These are phyloP conservation scores for Nephelium lappaceum DNA, from an alignment of 345 rosid genomes.

Conservation along the genomic window DNA sequence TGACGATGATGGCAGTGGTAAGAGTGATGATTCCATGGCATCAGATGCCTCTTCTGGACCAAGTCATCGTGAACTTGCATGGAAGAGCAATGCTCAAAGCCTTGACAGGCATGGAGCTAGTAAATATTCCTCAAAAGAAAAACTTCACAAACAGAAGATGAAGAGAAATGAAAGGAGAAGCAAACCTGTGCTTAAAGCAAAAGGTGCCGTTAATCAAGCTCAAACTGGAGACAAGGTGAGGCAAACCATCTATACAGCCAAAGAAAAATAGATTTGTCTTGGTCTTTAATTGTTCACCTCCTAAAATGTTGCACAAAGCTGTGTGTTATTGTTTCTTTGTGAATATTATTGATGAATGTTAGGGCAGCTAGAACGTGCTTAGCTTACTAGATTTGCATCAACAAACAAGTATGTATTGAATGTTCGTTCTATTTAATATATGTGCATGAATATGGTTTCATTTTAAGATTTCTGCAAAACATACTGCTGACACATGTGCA, in stretches of 20 bases:
- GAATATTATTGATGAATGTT: background rate
- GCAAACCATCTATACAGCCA: constrained; percentile 31
- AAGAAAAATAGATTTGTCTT: background rate
- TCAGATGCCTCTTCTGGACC: constrained; percentile 82
- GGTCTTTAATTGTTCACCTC: background rate
- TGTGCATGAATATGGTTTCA: background rate
- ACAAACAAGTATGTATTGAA: background rate
- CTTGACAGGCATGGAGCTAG: constrained; percentile 32
- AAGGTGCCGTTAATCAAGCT: constrained; percentile 48
- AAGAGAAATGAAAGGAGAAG: constrained; percentile 36
- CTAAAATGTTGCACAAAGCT: background rate
- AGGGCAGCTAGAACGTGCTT: background rate
- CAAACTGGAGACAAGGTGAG: constrained; percentile 47
- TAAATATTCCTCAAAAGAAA: constrained; percentile 33
- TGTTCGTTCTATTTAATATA: background rate
- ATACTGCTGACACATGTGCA: background rate
- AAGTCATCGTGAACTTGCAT: constrained; percentile 39
- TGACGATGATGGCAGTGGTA: constrained; percentile 22
- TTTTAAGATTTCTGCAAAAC: background rate
- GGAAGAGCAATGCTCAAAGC: constrained; percentile 20
- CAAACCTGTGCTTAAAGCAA: constrained; percentile 35
- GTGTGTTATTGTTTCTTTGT: constrained; percentile 7
- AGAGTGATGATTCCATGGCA: constrained; percentile 74
- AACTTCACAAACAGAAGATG: constrained; percentile 37
- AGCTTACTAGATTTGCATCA: background rate